Evolutionary conservation across 345 rosid genomes (phyloP).

Genomic region (Citrus maxima): DNA sequence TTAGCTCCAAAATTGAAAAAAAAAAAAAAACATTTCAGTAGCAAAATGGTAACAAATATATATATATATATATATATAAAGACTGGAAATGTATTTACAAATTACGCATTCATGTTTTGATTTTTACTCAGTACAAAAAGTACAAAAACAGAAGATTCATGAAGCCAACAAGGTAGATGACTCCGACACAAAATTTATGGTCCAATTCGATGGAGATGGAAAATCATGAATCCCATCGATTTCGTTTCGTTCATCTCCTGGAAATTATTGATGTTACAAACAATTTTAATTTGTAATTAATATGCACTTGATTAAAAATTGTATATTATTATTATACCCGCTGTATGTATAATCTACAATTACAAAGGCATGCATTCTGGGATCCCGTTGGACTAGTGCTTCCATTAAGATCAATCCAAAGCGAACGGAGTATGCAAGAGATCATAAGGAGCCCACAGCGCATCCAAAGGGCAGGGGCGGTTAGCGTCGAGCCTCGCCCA

Average conservation of each 20-base stretch:
- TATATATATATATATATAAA: neutral
- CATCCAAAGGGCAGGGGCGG: constrained; percentile 62
- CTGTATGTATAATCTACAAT: constrained; percentile 25
- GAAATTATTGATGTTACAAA: constrained; percentile 5
- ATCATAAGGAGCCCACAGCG: constrained; percentile 64
- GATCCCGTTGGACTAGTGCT: too few species aligned
- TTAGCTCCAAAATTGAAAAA: neutral
- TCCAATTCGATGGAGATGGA: neutral
- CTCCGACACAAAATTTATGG: constrained; percentile 19
- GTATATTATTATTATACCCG: neutral
- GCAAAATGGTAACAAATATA: neutral
- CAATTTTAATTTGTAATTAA: neutral
- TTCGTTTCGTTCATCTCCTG: neutral
- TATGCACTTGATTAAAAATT: neutral
- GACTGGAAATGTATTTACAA: neutral
- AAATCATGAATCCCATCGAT: constrained; percentile 2
- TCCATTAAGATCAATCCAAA: constrained; percentile 36
- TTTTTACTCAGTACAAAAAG: neutral
- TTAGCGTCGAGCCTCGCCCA: constrained; percentile 65
- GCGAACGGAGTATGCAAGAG: constrained; percentile 52
- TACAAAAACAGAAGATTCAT: constrained; percentile 15
- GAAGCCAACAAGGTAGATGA: constrained; percentile 9
- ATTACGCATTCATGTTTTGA: neutral
- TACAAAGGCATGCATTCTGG: neutral
- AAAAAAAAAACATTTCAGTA: neutral